phyloP scores from a whole-genome alignment of 208 protist genomes.

The Novymonas esmeraldas region DNA sequence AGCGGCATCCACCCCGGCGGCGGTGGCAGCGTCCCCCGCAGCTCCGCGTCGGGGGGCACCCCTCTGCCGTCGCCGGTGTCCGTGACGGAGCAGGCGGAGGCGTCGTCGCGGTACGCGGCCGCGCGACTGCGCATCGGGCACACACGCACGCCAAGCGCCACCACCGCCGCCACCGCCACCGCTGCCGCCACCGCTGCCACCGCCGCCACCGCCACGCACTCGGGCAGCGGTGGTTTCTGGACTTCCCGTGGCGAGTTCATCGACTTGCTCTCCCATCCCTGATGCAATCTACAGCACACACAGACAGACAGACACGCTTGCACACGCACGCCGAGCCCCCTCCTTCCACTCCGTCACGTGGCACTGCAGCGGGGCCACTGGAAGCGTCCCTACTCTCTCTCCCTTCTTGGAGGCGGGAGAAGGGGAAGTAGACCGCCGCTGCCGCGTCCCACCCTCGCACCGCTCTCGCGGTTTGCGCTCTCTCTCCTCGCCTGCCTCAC shows the following conservation, averaged over 20 bases:
- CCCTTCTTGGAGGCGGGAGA: too few relatives aligned
- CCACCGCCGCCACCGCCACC: not conserved
- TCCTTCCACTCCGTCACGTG: too few relatives aligned
- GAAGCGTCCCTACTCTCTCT: too few relatives aligned
- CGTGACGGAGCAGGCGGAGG: constrained; percentile 17
- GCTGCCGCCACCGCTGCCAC: not conserved
- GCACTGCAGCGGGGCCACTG: too few relatives aligned
- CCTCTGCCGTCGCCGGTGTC: constrained; percentile 7
- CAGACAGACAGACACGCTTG: not conserved
- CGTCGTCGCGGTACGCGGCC: constrained; percentile 27
- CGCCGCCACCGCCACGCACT: not conserved
- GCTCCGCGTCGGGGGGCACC: constrained; percentile 5
- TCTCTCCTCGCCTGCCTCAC: too few relatives aligned
- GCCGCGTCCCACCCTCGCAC: too few relatives aligned
- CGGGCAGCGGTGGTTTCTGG: constrained; percentile 4
- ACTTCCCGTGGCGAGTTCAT: constrained; percentile 25
- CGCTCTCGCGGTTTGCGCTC: too few relatives aligned
- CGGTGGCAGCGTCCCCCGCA: constrained; percentile 7
- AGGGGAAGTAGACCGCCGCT: too few relatives aligned
- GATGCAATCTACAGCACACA: not conserved
- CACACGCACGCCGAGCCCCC: too few relatives aligned
- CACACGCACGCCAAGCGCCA: constrained; percentile 15
- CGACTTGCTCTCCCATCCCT: constrained; percentile 26
- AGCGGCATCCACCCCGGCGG: not conserved
- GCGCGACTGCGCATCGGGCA: constrained; percentile 30